A percentile compares a stretch with the other conserved stretches of the same genome.
Evolutionary conservation across 2,329 filamentous ascomycete genomes (phyloP).

Genomic region (Aureobasidium sp.): DNA sequence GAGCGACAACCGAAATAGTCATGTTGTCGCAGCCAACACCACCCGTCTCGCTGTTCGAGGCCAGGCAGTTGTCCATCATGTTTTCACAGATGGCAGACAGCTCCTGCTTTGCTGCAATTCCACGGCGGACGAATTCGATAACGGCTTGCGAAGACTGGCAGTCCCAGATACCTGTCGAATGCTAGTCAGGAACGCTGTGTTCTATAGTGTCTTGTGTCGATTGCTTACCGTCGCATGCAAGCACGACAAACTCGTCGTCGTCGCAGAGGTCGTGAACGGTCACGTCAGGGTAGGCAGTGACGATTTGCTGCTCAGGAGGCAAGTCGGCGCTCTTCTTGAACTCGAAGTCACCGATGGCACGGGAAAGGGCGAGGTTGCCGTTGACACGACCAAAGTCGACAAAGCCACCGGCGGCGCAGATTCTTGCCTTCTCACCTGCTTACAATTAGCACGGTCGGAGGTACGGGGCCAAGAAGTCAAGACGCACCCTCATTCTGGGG

Average conservation of each 20-base stretch:
- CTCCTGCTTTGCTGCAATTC: constrained; percentile 93
- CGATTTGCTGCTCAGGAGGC: constrained; percentile 96
- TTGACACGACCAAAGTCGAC: constrained; percentile 98
- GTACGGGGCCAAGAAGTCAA: background rate
- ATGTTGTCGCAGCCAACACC: constrained; percentile 99
- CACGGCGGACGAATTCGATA: constrained; percentile 90
- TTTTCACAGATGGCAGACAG: constrained; percentile 96
- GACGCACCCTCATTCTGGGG: constrained; percentile 85
- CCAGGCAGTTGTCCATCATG: constrained; percentile 99
- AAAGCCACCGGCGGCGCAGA: constrained; percentile 91
- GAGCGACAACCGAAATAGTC: constrained; percentile 89
- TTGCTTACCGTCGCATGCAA: constrained; percentile 80
- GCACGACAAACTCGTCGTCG: constrained; percentile 91
- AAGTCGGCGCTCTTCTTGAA: constrained; percentile 99
- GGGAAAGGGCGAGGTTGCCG: constrained; percentile 91
- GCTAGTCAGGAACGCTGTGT: constrained; percentile 18
- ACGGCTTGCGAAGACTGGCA: constrained; percentile 98
- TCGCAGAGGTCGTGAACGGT: constrained; percentile 82
- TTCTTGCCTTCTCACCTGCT: constrained; percentile 87
- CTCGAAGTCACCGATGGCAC: constrained; percentile 97
- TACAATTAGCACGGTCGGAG: constrained; percentile 19
- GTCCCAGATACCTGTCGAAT: constrained; percentile 84
- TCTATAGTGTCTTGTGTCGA: background rate
- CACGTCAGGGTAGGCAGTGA: constrained; percentile 93
- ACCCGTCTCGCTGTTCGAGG: constrained; percentile 94